These are phyloP conservation scores for Adansonia digitata DNA, from an alignment of 345 rosid genomes.

Conservation along the genomic window DNA sequence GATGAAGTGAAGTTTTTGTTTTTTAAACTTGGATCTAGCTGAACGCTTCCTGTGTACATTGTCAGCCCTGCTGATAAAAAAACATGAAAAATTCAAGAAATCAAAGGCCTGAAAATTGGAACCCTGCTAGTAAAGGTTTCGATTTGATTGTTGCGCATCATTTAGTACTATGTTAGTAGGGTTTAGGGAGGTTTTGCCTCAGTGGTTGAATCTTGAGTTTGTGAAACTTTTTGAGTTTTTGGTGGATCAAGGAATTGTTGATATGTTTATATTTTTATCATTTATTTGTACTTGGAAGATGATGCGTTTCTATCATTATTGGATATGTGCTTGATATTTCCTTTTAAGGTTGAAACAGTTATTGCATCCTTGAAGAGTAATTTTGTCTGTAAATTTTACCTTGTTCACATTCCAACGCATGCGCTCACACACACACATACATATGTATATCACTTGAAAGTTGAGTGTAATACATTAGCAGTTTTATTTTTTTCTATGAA, in stretches of 20 bases:
- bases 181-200: neutral
- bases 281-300: neutral
- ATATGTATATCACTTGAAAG: neutral
- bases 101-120: neutral
- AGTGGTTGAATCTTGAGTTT: neutral
- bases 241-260: neutral
- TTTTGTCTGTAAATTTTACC: neutral
- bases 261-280: neutral
- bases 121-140: neutral
- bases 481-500: neutral
- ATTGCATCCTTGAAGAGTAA: no score
- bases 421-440: no score
- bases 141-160: neutral
- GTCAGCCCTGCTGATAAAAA: neutral
- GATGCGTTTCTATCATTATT: neutral
- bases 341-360: neutral
- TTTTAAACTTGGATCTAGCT: neutral
- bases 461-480: neutral
- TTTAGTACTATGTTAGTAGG: neutral
- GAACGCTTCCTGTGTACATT: neutral
- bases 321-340: neutral
- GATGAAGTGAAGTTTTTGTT: neutral
- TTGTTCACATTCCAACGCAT: neutral
- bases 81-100: neutral
- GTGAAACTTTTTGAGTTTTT: neutral